Conservation (phyloP, 176 grass and related monocot species). For the Triticum turgidum region DNA sequence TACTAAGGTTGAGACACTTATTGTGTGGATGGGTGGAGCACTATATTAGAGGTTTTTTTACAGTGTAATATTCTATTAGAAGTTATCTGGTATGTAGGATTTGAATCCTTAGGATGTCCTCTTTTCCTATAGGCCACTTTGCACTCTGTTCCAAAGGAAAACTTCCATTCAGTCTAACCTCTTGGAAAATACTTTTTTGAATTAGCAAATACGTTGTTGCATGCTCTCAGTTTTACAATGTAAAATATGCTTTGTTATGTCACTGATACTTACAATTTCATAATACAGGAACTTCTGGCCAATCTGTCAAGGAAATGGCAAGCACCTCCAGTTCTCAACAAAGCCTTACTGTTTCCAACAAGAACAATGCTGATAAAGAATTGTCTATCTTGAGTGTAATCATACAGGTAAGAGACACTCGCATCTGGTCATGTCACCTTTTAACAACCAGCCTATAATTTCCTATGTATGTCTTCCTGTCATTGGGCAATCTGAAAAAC, state of each 20-base stretch:
- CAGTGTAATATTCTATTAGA: neutral
- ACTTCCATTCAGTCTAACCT: neutral
- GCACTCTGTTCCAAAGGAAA: neutral
- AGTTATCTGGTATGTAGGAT: neutral
- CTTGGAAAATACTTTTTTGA: neutral
- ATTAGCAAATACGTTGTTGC: neutral
- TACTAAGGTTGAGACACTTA: too few species aligned
- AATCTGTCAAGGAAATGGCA: neutral
- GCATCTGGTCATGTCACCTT: neutral
- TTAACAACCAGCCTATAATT: neutral
- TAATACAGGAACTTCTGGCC: neutral
- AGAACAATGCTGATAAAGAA: constrained; percentile 7
- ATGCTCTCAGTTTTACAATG: neutral
- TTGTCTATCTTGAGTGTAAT: constrained; percentile 2
- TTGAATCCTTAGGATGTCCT: neutral
- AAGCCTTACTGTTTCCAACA: neutral
- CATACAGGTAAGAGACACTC: neutral
- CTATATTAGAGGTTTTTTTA: neutral
- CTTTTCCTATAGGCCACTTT: neutral
- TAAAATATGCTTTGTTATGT: neutral
- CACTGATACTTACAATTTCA: neutral
- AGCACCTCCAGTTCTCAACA: neutral
- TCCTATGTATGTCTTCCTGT: neutral
- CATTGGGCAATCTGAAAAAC: neutral
- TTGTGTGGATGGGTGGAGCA: neutral